phyloP scores from a whole-genome alignment of 495 filamentous ascomycete species.

The Tuber borchii region DNA sequence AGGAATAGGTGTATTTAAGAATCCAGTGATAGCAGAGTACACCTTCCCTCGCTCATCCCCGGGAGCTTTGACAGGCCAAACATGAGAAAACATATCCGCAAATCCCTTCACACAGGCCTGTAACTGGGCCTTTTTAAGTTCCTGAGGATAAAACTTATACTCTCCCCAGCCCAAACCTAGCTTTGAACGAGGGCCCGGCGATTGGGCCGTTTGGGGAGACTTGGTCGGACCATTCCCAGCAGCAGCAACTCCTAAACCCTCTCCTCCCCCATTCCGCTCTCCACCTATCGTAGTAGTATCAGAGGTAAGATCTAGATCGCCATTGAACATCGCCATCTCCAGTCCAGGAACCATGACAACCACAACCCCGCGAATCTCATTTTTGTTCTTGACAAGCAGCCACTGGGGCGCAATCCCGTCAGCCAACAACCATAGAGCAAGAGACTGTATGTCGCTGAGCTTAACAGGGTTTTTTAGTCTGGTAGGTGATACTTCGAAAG shows the following conservation, averaged over 20 bases:
- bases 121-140: conserved; percentile 55
- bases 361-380: conserved; percentile 72
- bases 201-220: background rate
- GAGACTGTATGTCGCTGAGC: conserved; percentile 67
- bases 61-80: conserved; percentile 82
- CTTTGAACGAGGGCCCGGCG: background rate
- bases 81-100: conserved; percentile 72
- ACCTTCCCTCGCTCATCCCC: conserved; percentile 76
- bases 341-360: conserved; percentile 91
- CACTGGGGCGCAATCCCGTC: conserved; percentile 80
- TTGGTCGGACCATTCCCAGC: background rate
- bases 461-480: conserved; percentile 68
- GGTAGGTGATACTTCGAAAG: conserved; percentile 59
- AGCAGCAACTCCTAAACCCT: conserved; percentile 16
- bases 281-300: background rate
- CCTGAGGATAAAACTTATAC: conserved; percentile 65
- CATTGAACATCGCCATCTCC: conserved; percentile 82
- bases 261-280: conserved; percentile 1
- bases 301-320: conserved; percentile 47
- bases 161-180: background rate
- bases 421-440: conserved; percentile 83
- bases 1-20: conserved; percentile 64
- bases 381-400: conserved; percentile 60
- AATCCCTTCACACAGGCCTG: conserved; percentile 61
- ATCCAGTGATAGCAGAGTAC: conserved; percentile 73